phyloP scores from a whole-genome alignment of 2,329 filamentous ascomycete genomes.

The Proliferodiscus dingleyae region DNA sequence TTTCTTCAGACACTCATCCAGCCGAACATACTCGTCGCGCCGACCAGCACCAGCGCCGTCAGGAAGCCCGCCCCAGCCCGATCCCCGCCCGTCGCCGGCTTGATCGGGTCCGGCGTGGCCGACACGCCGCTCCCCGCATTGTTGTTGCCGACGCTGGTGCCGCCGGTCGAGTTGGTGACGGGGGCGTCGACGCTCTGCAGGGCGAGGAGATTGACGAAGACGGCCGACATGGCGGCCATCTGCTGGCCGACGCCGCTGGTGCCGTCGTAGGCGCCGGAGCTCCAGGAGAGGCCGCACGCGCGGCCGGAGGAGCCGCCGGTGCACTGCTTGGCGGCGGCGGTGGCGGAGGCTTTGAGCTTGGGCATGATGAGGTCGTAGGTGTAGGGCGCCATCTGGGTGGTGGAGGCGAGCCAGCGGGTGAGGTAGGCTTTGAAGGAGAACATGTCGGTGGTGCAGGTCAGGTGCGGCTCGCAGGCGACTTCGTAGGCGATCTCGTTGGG shows the following conservation, averaged over 20 bases:
- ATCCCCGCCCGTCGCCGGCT: slow-evolving; percentile 31
- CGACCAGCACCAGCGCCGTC: slow-evolving; percentile 33
- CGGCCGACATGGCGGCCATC: slow-evolving; percentile 60
- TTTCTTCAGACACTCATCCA: slow-evolving; percentile 31
- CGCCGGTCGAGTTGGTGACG: slow-evolving; percentile 45
- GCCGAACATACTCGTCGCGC: slow-evolving; percentile 31
- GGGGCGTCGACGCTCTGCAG: slow-evolving; percentile 32
- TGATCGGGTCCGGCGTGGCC: slow-evolving; percentile 1
- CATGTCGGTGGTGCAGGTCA: slow-evolving; percentile 57
- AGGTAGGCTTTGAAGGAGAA: slow-evolving; percentile 63
- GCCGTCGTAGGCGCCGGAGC: slow-evolving; percentile 40
- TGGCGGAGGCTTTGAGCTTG: slow-evolving; percentile 50
- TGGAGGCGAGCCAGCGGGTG: slow-evolving; percentile 53
- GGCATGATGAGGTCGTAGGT: slow-evolving; percentile 50
- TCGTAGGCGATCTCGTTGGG: slow-evolving; percentile 54
- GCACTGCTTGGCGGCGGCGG: slow-evolving; percentile 52
- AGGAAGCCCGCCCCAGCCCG: slow-evolving; percentile 37
- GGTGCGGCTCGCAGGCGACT: slow-evolving; percentile 50
- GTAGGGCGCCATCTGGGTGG: slow-evolving; percentile 54
- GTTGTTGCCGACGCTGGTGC: slow-evolving; percentile 42
- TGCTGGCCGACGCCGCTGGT: slow-evolving; percentile 52
- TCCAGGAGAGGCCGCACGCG: slow-evolving; percentile 59
- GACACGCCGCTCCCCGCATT: slow-evolving; percentile 10
- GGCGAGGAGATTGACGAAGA: slow-evolving; percentile 43
- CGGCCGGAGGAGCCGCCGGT: slow-evolving; percentile 52